Evolutionary conservation across 2,329 filamentous ascomycete genomes (phyloP).

Genomic region (Trichoderma cornu-damae): DNA sequence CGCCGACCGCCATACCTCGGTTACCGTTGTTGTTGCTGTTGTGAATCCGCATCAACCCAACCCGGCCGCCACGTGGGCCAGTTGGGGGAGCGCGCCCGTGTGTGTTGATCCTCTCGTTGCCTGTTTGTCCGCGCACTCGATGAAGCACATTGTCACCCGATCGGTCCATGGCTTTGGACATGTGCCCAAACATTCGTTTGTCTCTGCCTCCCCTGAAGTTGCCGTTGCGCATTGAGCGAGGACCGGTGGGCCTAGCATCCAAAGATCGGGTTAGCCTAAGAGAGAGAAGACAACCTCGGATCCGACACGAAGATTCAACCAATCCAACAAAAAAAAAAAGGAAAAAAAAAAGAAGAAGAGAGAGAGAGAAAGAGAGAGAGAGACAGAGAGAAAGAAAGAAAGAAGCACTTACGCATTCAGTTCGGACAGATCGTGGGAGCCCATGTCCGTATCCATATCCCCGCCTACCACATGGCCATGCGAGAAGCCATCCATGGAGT

Average conservation of each 20-base stretch:
- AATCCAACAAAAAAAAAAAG: too few species aligned
- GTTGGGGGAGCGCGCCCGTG: slow-evolving; percentile 66
- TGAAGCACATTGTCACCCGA: slow-evolving; percentile 70
- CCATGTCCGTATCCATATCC: slow-evolving; percentile 69
- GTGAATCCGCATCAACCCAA: slow-evolving; percentile 45
- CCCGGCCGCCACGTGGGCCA: slow-evolving; percentile 59
- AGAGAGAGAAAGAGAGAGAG: too few species aligned
- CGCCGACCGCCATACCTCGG: slow-evolving; percentile 29
- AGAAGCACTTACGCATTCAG: slow-evolving; percentile 56
- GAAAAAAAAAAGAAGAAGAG: too few species aligned
- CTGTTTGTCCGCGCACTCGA: slow-evolving; percentile 66
- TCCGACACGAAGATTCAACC: too few species aligned
- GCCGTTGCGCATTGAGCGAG: slow-evolving; percentile 86
- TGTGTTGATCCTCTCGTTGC: slow-evolving; percentile 74
- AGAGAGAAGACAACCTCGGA: too few species aligned
- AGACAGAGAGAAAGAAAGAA: too few species aligned
- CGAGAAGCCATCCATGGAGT: slow-evolving; percentile 28
- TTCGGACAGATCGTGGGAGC: slow-evolving; percentile 47
- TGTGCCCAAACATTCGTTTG: slow-evolving; percentile 79
- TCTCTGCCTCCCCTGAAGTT: slow-evolving; percentile 57
- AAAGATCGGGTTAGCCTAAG: neutral
- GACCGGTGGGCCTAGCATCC: slow-evolving; percentile 87
- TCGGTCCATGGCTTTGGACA: slow-evolving; percentile 78
- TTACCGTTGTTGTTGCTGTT: slow-evolving; percentile 35
- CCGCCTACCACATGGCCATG: slow-evolving; percentile 34